Evolutionary conservation across 352 stramenopile species (phyloP).

Genomic region (Pythium grandisporangium): DNA sequence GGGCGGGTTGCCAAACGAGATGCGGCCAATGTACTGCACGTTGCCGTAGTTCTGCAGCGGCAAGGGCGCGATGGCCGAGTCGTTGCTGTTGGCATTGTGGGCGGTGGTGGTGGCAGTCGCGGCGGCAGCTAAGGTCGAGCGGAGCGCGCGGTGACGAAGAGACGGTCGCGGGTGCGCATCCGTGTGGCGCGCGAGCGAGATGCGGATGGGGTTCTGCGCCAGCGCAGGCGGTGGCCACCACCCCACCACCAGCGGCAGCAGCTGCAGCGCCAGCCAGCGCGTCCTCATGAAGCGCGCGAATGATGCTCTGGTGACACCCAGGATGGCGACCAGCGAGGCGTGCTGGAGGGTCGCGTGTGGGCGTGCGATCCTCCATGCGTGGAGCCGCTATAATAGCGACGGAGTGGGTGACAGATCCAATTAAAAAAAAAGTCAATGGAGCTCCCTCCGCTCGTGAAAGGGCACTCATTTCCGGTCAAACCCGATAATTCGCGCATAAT

Average conservation of each 20-base stretch:
- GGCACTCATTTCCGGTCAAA: too few species aligned
- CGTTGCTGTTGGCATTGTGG: background rate
- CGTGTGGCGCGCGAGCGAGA: slow-evolving; percentile 12
- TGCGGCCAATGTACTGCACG: slow-evolving; percentile 69
- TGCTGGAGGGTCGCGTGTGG: too few species aligned
- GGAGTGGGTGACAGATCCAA: too few species aligned
- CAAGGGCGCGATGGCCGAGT: slow-evolving; percentile 3
- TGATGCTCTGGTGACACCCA: too few species aligned
- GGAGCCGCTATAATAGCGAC: too few species aligned
- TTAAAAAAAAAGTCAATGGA: too few species aligned
- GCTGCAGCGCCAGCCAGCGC: background rate
- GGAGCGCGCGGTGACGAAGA: too few species aligned
- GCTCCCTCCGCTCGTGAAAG: too few species aligned
- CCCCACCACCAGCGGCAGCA: background rate
- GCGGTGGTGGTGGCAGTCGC: background rate
- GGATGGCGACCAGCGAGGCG: too few species aligned
- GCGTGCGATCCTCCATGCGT: too few species aligned
- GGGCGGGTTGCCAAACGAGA: slow-evolving; percentile 63
- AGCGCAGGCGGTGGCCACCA: background rate
- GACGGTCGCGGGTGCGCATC: background rate
- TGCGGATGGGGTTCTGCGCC: slow-evolving; percentile 18
- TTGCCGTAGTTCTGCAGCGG: slow-evolving; percentile 76
- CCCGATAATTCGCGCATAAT: too few species aligned
- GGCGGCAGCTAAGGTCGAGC: slow-evolving; percentile 1
- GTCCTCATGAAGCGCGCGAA: too few species aligned